phyloP scores from a whole-genome alignment of 2,329 filamentous ascomycete species.

The Pseudogymnoascus pannorum region DNA sequence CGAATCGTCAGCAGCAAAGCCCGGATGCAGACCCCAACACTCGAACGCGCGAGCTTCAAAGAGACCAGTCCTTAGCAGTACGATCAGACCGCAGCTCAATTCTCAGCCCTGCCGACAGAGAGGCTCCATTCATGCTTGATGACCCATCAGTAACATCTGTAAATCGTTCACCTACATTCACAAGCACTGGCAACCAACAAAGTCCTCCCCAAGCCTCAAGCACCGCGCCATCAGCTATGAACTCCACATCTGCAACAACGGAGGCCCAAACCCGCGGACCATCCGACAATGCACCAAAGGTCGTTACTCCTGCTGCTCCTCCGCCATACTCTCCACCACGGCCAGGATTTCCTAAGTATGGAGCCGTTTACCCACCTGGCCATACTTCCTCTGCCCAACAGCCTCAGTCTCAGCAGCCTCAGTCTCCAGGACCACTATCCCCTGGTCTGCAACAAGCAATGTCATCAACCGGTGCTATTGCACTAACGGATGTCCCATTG shows the following conservation, averaged over 20 bases:
- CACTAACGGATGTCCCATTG: constrained; percentile 51
- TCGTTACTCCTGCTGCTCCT: constrained; percentile 15
- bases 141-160: background rate
- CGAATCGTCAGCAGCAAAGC: background rate
- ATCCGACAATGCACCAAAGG: background rate
- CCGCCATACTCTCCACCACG: constrained; percentile 28
- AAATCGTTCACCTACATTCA: background rate
- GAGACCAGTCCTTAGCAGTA: background rate
- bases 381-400: constrained; percentile 37
- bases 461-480: constrained; percentile 53
- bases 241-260: background rate
- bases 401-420: constrained; percentile 49
- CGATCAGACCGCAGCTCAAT: background rate
- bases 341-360: constrained; percentile 35
- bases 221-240: background rate
- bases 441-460: constrained; percentile 56
- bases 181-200: background rate
- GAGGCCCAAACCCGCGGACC: background rate
- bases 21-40: background rate
- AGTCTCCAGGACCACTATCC: constrained; percentile 54
- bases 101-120: constrained; percentile 13
- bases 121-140: constrained; percentile 15
- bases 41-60: background rate
- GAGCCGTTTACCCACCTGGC: constrained; percentile 50
- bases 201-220: background rate